These are phyloP conservation scores for Xylariaceae sp. DNA, from an alignment of 2,329 filamentous ascomycete species.

Conservation along the genomic window DNA sequence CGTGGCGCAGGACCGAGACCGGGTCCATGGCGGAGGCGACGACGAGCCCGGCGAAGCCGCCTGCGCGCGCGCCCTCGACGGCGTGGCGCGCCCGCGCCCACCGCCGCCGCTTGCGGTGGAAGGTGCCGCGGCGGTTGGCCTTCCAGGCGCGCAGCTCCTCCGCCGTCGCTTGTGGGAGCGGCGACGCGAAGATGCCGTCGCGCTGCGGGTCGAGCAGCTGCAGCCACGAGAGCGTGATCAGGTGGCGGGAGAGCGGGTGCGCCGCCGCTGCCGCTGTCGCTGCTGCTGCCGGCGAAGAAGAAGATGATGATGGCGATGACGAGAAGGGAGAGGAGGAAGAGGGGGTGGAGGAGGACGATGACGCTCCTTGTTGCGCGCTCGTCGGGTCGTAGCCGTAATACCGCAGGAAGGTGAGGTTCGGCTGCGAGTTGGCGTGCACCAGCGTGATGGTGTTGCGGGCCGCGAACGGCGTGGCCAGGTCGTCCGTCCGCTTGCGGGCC, in stretches of 20 bases:
- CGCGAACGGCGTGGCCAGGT: conserved; percentile 59
- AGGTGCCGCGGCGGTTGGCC: conserved; percentile 71
- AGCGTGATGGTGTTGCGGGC: conserved; percentile 71
- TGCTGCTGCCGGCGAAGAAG: too few relatives aligned
- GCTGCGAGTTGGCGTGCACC: conserved; percentile 74
- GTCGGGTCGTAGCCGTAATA: conserved; percentile 81
- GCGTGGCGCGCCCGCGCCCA: conserved; percentile 67
- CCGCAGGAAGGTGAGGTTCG: conserved; percentile 78
- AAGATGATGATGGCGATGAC: too few relatives aligned
- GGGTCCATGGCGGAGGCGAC: conserved; percentile 79
- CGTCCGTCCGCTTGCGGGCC: conserved; percentile 21
- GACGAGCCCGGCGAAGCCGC: conserved; percentile 76
- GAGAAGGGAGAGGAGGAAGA: too few relatives aligned
- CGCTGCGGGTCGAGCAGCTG: conserved; percentile 72
- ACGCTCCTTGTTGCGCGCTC: conserved; percentile 53
- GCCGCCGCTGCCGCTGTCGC: too few relatives aligned
- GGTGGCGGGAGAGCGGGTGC: conserved; percentile 75
- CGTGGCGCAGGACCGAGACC: conserved; percentile 62
- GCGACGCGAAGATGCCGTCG: conserved; percentile 65
- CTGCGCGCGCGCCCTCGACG: conserved; percentile 65
- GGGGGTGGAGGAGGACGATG: too few relatives aligned
- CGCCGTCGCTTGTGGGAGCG: conserved; percentile 52
- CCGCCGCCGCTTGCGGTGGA: conserved; percentile 80
- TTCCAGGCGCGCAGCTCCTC: conserved; percentile 65
- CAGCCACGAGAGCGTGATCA: conserved; percentile 84